These are phyloP conservation scores for Phytophthora foliorum DNA, from an alignment of 352 stramenopile genomes.

Conservation along the genomic window DNA sequence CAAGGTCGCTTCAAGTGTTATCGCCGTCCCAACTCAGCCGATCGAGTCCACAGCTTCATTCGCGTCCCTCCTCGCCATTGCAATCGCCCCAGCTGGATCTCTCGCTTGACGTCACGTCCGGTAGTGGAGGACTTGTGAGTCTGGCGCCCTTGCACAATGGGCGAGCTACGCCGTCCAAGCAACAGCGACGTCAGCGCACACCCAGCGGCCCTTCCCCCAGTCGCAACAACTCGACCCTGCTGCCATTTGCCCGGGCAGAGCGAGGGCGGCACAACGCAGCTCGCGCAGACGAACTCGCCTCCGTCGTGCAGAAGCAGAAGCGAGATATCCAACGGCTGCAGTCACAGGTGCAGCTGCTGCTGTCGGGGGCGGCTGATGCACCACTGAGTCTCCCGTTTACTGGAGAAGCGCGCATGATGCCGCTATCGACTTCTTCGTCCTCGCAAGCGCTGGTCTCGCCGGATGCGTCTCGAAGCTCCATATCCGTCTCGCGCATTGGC, in stretches of 20 bases:
- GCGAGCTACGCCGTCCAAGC: conserved; percentile 35
- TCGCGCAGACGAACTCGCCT: conserved; percentile 55
- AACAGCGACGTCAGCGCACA: conserved; percentile 36
- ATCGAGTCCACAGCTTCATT: conserved; percentile 49
- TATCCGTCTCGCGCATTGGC: conserved; percentile 33
- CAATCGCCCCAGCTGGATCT: conserved; percentile 29
- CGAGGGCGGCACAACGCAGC: conserved; percentile 28
- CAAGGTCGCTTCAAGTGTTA: conserved; percentile 8
- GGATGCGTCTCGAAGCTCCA: conserved; percentile 6
- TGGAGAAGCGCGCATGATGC: conserved; percentile 4
- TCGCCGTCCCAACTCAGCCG: conserved; percentile 28
- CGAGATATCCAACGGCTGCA: conserved; percentile 78
- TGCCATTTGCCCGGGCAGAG: conserved; percentile 67
- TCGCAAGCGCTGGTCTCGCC: conserved; percentile 15
- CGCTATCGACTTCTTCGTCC: conserved; percentile 17
- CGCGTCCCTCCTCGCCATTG: conserved; percentile 27
- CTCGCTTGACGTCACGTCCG: conserved; percentile 26
- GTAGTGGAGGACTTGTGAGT: conserved; percentile 20
- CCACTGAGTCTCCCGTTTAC: conserved; percentile 15
- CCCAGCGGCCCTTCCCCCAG: conserved; percentile 22
- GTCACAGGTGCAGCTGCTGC: conserved; percentile 68
- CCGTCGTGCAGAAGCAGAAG: conserved; percentile 65
- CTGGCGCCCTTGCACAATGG: conserved; percentile 40
- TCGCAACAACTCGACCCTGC: conserved; percentile 21
- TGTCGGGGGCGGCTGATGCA: conserved; percentile 48